Conservation (phyloP, 495 filamentous ascomycete species). For the Cairneyella variabilis region DNA sequence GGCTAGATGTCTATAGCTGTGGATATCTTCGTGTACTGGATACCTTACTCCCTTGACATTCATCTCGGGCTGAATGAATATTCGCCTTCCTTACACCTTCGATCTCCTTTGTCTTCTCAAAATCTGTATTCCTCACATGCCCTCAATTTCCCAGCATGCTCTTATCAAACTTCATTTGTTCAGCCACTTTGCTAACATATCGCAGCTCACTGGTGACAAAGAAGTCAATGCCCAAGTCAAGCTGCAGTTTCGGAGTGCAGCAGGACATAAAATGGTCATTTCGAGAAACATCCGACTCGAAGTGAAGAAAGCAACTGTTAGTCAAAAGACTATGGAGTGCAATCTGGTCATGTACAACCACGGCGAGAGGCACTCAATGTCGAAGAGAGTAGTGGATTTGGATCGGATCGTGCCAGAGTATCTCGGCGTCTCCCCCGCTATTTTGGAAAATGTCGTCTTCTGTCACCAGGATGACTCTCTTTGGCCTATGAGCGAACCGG, state of each 20-base stretch:
- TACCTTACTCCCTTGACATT: too few relatives aligned
- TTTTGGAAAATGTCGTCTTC: constrained; percentile 93
- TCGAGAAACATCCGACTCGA: constrained; percentile 80
- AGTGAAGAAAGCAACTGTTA: constrained; percentile 72
- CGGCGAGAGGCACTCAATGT: constrained; percentile 75
- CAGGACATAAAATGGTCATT: constrained; percentile 71
- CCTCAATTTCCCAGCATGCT: too few relatives aligned
- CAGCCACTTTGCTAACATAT: constrained; percentile 20
- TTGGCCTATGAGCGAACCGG: constrained; percentile 94
- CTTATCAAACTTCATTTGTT: too few relatives aligned
- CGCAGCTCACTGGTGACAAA: constrained; percentile 76
- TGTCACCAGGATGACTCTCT: constrained; percentile 97
- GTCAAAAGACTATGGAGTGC: constrained; percentile 77
- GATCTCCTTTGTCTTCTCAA: too few relatives aligned
- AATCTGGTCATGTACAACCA: constrained; percentile 68
- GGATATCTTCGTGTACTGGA: too few relatives aligned
- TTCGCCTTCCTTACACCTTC: too few relatives aligned
- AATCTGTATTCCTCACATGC: too few relatives aligned
- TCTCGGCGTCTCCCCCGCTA: constrained; percentile 83
- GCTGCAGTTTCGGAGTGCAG: constrained; percentile 74
- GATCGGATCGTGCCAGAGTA: constrained; percentile 81
- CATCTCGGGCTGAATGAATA: too few relatives aligned
- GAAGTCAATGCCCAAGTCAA: constrained; percentile 91
- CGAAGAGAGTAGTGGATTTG: constrained; percentile 73
- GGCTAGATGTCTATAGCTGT: too few relatives aligned